These are phyloP conservation scores for Xenoacremonium recifei DNA, from an alignment of 2,329 filamentous ascomycete species.

Conservation along the genomic window DNA sequence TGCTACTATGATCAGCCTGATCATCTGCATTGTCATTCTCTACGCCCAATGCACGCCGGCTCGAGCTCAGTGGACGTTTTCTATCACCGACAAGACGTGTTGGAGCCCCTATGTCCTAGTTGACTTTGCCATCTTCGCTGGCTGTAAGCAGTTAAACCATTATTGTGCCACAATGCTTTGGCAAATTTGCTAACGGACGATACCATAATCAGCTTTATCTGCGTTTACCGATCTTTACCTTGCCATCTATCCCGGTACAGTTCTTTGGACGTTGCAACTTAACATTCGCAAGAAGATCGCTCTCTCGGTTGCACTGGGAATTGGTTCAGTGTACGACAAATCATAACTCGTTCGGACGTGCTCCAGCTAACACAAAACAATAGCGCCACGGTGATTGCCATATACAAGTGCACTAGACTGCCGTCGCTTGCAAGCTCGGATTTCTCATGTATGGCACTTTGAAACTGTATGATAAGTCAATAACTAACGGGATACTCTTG, in stretches of 20 bases:
- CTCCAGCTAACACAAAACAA: background rate
- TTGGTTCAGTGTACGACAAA: constrained; percentile 35
- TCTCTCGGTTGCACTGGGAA: constrained; percentile 35
- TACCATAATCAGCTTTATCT: constrained; percentile 25
- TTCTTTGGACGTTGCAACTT: constrained; percentile 37
- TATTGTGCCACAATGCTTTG: no score
- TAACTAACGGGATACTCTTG: background rate
- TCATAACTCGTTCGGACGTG: background rate
- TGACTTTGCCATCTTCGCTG: constrained; percentile 38
- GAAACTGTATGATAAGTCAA: background rate
- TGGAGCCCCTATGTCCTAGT: constrained; percentile 35
- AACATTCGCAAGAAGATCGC: constrained; percentile 39
- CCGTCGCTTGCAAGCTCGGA: constrained; percentile 26
- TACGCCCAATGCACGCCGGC: constrained; percentile 42
- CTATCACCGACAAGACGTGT: constrained; percentile 32
- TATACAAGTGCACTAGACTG: constrained; percentile 35
- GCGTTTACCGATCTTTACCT: constrained; percentile 41
- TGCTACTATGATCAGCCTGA: constrained; percentile 28
- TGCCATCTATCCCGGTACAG: constrained; percentile 38
- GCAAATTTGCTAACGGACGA: no score
- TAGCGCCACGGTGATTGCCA: constrained; percentile 25
- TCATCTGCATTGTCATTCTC: constrained; percentile 37
- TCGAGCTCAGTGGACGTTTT: constrained; percentile 37
- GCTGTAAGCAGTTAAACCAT: no score
- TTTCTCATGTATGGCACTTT: constrained; percentile 19